A percentile compares a stretch with the other conserved stretches of the same genome.
phyloP scores from a whole-genome alignment of 306 rosid species.

The Prosopis cineraria region DNA sequence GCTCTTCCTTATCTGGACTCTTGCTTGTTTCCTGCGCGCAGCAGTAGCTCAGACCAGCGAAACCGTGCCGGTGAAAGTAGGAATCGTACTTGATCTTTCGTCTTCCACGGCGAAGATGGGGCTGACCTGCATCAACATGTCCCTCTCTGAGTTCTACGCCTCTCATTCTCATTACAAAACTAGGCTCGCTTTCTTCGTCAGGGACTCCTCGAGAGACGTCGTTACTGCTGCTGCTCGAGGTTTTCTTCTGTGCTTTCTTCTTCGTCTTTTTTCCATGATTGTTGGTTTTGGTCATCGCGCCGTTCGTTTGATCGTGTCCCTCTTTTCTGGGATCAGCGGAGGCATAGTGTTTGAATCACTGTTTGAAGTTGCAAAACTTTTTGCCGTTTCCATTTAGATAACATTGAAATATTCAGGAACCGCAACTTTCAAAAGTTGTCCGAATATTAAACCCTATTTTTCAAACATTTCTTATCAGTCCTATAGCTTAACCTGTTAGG shows the following conservation, averaged over 20 bases:
- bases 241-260: not conserved
- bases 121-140: slow-evolving; percentile 39
- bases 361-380: too few species aligned
- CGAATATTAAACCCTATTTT: too few species aligned
- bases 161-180: slow-evolving; percentile 38
- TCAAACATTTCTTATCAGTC: too few species aligned
- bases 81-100: slow-evolving; percentile 40
- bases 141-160: slow-evolving; percentile 37
- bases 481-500: too few species aligned
- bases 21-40: not conserved
- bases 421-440: too few species aligned
- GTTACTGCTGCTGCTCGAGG: slow-evolving; percentile 43
- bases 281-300: not conserved
- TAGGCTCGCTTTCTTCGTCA: slow-evolving; percentile 19
- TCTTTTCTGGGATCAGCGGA: not conserved
- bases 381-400: too few species aligned
- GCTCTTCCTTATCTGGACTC: not conserved
- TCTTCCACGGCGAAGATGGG: slow-evolving; percentile 31
- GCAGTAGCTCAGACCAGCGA: slow-evolving; percentile 9
- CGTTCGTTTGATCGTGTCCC: not conserved
- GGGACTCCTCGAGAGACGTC: slow-evolving; percentile 25
- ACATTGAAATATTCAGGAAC: too few species aligned
- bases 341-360: too few species aligned
- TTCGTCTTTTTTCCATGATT: not conserved
- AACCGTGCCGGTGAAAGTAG: slow-evolving; percentile 43